A percentile compares a stretch with the other conserved stretches of the same genome.
phyloP scores from a whole-genome alignment of 371 early-diverging fungal species.

The Haplosporangium sp. region DNA sequence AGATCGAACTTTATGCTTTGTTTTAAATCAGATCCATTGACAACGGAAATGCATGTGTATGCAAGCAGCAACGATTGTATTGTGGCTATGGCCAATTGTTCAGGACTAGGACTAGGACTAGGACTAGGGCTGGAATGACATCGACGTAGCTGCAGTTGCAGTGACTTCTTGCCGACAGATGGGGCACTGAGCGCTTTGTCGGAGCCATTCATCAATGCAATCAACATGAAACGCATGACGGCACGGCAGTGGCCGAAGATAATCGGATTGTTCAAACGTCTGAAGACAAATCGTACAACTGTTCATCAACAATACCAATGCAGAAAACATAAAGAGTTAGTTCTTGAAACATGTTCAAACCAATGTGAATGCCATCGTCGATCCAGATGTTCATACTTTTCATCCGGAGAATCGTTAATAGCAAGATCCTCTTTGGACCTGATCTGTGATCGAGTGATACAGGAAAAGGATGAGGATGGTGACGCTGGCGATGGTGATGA shows the following conservation, averaged over 20 bases:
- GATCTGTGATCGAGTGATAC: background rate
- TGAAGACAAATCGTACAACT: conserved; percentile 33
- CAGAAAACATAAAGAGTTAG: background rate
- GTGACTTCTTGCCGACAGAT: conserved; percentile 32
- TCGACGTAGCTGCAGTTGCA: conserved; percentile 2
- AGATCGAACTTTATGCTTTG: too few relatives aligned
- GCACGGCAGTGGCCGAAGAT: conserved; percentile 26
- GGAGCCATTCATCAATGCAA: conserved; percentile 30
- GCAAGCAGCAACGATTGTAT: too few relatives aligned
- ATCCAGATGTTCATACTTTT: conserved; percentile 1
- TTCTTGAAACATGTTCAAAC: background rate
- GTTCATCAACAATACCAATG: background rate
- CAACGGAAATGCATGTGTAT: too few relatives aligned
- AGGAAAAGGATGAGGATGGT: background rate
- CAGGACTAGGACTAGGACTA: too few relatives aligned
- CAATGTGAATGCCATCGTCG: background rate
- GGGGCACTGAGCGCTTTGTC: conserved; percentile 17
- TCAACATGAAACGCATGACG: conserved; percentile 25
- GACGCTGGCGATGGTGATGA: background rate
- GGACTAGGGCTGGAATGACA: background rate
- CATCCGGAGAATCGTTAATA: background rate
- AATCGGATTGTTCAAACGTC: conserved; percentile 12
- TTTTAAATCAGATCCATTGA: too few relatives aligned
- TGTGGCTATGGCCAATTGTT: too few relatives aligned
- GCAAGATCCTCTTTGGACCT: background rate